Evolutionary conservation across 345 rosid species (phyloP).

Genomic region (Aegle marmelos): DNA sequence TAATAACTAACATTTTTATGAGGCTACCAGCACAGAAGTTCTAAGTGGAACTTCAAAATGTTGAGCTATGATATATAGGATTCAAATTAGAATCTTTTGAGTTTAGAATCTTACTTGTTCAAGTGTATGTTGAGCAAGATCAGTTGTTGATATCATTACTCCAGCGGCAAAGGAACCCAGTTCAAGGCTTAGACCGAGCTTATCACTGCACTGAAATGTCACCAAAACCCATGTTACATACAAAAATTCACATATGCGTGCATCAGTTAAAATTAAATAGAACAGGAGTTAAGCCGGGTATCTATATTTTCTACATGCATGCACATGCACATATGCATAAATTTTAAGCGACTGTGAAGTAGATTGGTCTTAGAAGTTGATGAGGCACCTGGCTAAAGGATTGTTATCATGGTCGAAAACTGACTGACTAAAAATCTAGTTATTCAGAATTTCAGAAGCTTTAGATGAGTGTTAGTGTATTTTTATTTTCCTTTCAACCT

Average conservation of each 20-base stretch:
- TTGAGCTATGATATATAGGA: neutral
- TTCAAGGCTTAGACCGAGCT: slow-evolving; percentile 95
- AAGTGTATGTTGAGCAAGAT: slow-evolving; percentile 90
- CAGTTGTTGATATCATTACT: slow-evolving; percentile 97
- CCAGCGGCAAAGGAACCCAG: slow-evolving; percentile 99
- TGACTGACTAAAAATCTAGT: neutral
- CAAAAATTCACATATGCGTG: neutral
- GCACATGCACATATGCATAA: neutral
- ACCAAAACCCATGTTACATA: slow-evolving; percentile 10
- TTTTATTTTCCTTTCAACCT: no score
- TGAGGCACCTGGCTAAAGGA: neutral
- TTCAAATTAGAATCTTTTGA: slow-evolving; percentile 1
- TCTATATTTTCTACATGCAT: slow-evolving; percentile 5
- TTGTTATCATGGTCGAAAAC: neutral
- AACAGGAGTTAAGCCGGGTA: neutral
- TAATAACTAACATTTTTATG: neutral
- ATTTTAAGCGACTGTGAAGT: neutral
- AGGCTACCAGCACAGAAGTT: slow-evolving; percentile 4
- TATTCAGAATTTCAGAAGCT: neutral
- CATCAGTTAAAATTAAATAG: neutral
- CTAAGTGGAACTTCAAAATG: neutral
- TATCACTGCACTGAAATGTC: slow-evolving; percentile 90
- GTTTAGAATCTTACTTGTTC: slow-evolving; percentile 65
- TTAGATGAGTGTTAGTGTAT: neutral
- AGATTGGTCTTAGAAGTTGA: neutral